phyloP scores from a whole-genome alignment of 495 filamentous ascomycete genomes.

The Penicillium alfredii region DNA sequence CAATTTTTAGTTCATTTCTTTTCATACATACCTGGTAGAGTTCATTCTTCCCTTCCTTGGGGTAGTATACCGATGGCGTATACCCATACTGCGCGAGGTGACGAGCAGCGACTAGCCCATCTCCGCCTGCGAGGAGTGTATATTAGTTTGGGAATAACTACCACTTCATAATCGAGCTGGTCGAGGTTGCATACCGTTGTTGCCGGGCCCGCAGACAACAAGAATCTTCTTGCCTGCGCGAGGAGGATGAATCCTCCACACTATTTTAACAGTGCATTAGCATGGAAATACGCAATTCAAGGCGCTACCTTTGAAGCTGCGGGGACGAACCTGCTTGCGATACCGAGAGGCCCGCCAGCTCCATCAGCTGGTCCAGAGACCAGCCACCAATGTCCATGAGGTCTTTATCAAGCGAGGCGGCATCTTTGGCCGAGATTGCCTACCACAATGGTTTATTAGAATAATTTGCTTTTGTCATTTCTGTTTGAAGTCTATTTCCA shows the following conservation, averaged over 20 bases:
- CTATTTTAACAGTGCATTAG: constrained; percentile 2
- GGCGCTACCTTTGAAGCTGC: neutral
- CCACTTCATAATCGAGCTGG: no score
- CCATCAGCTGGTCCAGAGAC: constrained; percentile 96
- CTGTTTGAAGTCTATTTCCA: neutral
- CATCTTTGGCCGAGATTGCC: constrained; percentile 84
- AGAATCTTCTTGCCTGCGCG: constrained; percentile 67
- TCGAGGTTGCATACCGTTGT: constrained; percentile 89
- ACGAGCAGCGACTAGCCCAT: constrained; percentile 90
- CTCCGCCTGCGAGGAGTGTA: constrained; percentile 58
- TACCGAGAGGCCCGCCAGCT: constrained; percentile 87
- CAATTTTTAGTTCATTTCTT: no score
- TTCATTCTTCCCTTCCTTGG: constrained; percentile 83
- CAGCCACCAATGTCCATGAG: constrained; percentile 91
- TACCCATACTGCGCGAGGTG: constrained; percentile 96
- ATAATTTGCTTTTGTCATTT: constrained; percentile 3
- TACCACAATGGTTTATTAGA: no score
- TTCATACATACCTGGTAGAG: constrained; percentile 70
- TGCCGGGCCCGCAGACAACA: constrained; percentile 88
- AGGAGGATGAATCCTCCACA: constrained; percentile 60
- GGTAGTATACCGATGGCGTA: constrained; percentile 84
- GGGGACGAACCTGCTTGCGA: constrained; percentile 69
- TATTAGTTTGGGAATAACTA: constrained; percentile 7
- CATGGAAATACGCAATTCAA: neutral
- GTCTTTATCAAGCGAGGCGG: constrained; percentile 82